Percentiles rank a stretch among this genome's conserved stretches.
These are phyloP conservation scores for Stephanodiscus minutulus DNA, from an alignment of 108 stramenopile species.

Conservation along the genomic window DNA sequence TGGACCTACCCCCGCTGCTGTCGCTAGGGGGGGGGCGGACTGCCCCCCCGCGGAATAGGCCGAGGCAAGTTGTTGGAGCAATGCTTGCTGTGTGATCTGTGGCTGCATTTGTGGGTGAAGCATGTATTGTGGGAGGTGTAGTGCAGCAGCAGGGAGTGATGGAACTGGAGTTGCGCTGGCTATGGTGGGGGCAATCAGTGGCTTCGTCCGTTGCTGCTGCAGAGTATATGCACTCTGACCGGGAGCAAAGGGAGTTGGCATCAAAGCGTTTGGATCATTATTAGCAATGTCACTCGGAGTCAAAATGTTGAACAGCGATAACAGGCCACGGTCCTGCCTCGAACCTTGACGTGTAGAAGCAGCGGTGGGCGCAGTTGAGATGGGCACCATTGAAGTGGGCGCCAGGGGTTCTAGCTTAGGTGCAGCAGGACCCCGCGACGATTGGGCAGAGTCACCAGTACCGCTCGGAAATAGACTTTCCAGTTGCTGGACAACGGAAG, in stretches of 20 bases:
- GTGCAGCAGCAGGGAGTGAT: not conserved
- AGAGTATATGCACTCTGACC: conserved; percentile 22
- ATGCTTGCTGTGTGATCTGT: not conserved
- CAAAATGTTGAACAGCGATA: conserved; percentile 9
- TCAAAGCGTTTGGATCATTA: conserved; percentile 12
- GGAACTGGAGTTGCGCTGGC: not conserved
- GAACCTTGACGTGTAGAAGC: not conserved
- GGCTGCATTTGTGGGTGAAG: not conserved
- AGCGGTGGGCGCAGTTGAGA: no score
- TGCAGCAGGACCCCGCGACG: not conserved
- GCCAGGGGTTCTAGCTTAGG: not conserved
- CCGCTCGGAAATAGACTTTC: conserved; percentile 1
- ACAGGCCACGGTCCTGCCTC: not conserved
- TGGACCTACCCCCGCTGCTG: conserved; percentile 1
- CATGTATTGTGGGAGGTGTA: not conserved
- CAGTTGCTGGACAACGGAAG: not conserved
- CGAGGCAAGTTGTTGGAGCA: not conserved
- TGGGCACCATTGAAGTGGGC: not conserved
- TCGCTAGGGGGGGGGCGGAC: not conserved
- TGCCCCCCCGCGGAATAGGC: conserved; percentile 3
- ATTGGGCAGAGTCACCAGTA: not conserved
- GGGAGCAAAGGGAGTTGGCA: conserved; percentile 27
- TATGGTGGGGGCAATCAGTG: not conserved
- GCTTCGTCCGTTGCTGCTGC: conserved; percentile 3
- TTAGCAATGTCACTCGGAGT: conserved; percentile 13